Base-by-base conservation (phyloP, 768 basidiomycete species). In the Boletus rex-veris region DNA sequence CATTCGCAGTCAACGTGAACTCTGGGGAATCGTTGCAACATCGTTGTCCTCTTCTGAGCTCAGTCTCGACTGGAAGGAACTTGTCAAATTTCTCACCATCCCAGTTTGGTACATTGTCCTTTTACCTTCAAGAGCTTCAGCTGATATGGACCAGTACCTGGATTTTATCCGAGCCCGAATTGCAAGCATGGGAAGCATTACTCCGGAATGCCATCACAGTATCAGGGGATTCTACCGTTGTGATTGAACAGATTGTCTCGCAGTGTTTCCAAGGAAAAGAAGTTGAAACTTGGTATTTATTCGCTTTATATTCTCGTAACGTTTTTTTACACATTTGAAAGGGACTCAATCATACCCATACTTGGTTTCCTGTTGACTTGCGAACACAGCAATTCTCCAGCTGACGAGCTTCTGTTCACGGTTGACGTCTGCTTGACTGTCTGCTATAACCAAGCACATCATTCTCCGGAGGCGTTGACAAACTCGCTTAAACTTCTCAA, bases 1-100 rank as follows among this genome's bases (percentile, higher is more conserved):
- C 37, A 56, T 68, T 30, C 54, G 39, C 14, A 59, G 16, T 24
- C 63, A 57, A 21, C 75, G 77, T 31, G 71, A 75, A 44, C 63
- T 84, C 19, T 86, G 85, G 85, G 62, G 53, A 4, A 60, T 77
- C 38, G 52, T 80, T 19, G 79, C 77, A 4, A 67, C 63, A 48
- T 68, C 64, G 3, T 68, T 71, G 60, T 53, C 65, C 33, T 63
- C 62, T 18, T 55, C 58, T 7, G 64, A 67, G 10, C 59, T 45
- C 16, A 56, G 59, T 14, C 60, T 65, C 16, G 57, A 60, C 41
- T 80, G 77, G 79, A 64, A 70, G 49, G 74, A 76, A 45, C 52
- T 80, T 0, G 59, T 77, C 2, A 67, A 71, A 19, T 73, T 84
- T 52, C 71, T 86, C 18, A 62, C 66, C 0, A 69, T 80, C 47